Evolutionary conservation across 306 rosid species (phyloP), one percentile per base, ranked within the genome.

Genomic region (Styphnolobium japonicum): DNA sequence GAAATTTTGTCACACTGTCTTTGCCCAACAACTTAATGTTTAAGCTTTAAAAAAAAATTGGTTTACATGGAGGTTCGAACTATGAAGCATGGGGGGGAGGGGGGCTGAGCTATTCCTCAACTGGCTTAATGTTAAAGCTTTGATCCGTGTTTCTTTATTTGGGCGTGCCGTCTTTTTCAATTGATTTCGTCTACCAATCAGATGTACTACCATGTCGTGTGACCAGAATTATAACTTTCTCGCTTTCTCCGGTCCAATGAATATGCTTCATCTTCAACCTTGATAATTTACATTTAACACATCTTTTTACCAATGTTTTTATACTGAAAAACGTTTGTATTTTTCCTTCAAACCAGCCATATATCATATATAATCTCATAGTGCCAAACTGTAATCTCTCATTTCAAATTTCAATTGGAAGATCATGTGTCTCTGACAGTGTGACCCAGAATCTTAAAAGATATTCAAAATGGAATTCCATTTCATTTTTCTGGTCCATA

Each of bases 381-480:
- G 53, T 67, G 46, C 37, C 3, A 1, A 27, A n/a, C n/a, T n/a
- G n/a, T n/a, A n/a, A n/a, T 56, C 49, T n/a, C 45, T 43, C 43
- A 43, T 34, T 79, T 79, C 42, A 42, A 21, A 21, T 65, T 11
- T 71, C 60, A 25, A 51, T 66, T 56, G 40, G 34, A 23, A 43
- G 66, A 64, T 55, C 71, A 65, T 78, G 34, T 65, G 36, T 74
- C 64, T 67, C 14, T 67, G 81, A 84, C 22, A 75, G n/a, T n/a
- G 56, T 68, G 79, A 77, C 79, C 57, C 64, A 62, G 75, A 84
- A 84, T 84, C 79, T 79, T 48, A 68, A 75, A 39, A 79, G 81
- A 76, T 79, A 84, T 84, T 36, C 78, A 63, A 79, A 83, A 48
- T 60, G 33, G 74, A 61, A 80, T 75, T 80, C 62, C 66, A 55